Evolutionary conservation across 148 eudicot species (phyloP).

Genomic region (Vaccinium macrocarpon): DNA sequence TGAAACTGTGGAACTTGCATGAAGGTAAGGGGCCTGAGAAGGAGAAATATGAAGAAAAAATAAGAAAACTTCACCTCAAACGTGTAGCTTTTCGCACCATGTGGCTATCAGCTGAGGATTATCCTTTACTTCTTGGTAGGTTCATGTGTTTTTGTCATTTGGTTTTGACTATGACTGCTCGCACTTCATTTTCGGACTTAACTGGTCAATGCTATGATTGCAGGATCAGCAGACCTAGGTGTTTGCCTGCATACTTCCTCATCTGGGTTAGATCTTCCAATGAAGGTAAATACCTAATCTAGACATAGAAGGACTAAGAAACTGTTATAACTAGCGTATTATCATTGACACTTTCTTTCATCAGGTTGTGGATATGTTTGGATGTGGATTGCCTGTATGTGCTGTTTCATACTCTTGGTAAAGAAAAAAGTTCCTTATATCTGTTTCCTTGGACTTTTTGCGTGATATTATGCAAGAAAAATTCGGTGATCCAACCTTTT

Average conservation of each 20-base stretch:
- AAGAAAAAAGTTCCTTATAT: conserved; percentile 6
- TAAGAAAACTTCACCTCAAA: conserved; percentile 73
- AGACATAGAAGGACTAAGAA: background rate
- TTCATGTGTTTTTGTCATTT: background rate
- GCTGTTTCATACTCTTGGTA: conserved; percentile 99
- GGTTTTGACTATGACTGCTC: conserved; percentile 6
- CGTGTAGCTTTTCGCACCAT: conserved; percentile 97
- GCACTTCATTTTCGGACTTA: background rate
- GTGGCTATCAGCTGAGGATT: conserved; percentile 97
- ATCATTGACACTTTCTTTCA: conserved; percentile 3
- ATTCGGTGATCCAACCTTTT: background rate
- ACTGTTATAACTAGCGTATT: background rate
- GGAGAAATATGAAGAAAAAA: conserved; percentile 81
- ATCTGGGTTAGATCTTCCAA: conserved; percentile 96
- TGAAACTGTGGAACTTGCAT: conserved; percentile 15
- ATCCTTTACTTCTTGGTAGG: conserved; percentile 90
- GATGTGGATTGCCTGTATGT: conserved; percentile 97
- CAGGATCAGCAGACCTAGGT: conserved; percentile 97
- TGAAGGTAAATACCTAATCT: conserved; percentile 44
- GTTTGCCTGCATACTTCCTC: conserved; percentile 98
- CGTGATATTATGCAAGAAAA: background rate
- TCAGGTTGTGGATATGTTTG: conserved; percentile 99
- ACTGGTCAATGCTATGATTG: conserved; percentile 15
- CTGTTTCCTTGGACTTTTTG: background rate
- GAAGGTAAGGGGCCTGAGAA: conserved; percentile 97